phyloP scores from a whole-genome alignment of 2,329 filamentous ascomycete genomes.

The Verticillium nubilum region DNA sequence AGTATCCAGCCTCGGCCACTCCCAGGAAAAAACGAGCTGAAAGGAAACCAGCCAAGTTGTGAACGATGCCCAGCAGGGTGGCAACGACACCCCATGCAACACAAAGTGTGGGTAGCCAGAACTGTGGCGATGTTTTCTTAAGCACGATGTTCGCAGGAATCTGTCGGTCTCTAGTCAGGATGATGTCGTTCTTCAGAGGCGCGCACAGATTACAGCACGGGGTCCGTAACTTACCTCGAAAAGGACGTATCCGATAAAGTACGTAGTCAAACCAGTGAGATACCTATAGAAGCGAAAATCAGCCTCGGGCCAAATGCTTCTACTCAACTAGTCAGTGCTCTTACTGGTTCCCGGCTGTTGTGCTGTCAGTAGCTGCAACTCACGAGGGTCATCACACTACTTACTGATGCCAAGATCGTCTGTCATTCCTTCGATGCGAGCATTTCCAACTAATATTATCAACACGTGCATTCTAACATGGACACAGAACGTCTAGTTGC shows the following conservation, averaged over 20 bases:
- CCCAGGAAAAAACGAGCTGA: conserved; percentile 50
- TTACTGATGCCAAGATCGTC: conserved; percentile 48
- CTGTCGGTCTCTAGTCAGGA: conserved; percentile 19
- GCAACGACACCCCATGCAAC: conserved; percentile 50
- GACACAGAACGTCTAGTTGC: conserved; percentile 9
- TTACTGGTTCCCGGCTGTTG: conserved; percentile 50
- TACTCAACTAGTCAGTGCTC: neutral
- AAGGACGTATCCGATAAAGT: conserved; percentile 57
- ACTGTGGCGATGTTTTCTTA: conserved; percentile 51
- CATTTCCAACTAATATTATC: conserved; percentile 45
- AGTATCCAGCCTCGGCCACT: conserved; percentile 46
- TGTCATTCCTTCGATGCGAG: conserved; percentile 49
- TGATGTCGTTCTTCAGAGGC: too few relatives aligned
- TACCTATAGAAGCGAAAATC: conserved; percentile 24
- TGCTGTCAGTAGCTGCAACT: conserved; percentile 11
- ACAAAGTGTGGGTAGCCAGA: conserved; percentile 54
- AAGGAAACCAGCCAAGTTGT: conserved; percentile 45
- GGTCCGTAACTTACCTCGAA: conserved; percentile 37
- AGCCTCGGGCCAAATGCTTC: too few relatives aligned
- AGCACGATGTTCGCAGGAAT: conserved; percentile 59
- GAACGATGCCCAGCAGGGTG: conserved; percentile 43
- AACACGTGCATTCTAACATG: conserved; percentile 11
- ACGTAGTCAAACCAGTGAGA: conserved; percentile 59
- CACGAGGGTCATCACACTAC: conserved; percentile 23
- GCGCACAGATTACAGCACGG: neutral